These are phyloP conservation scores for Discostella stelligeroides DNA, from an alignment of 108 stramenopile species.

Conservation along the genomic window DNA sequence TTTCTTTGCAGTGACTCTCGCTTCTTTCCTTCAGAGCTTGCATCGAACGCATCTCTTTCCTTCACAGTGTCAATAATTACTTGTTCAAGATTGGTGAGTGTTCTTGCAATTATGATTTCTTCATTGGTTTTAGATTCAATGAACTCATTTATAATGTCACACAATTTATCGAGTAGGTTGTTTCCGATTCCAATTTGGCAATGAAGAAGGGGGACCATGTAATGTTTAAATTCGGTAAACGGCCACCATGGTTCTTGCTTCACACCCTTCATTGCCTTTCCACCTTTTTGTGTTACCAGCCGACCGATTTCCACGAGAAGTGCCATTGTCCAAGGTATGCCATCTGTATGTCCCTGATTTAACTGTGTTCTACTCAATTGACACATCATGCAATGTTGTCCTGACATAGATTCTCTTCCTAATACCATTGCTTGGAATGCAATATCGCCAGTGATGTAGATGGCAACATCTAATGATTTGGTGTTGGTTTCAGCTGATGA, in stretches of 20 bases:
- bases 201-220: constrained; percentile 5
- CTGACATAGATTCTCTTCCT: constrained; percentile 5
- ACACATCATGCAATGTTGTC: constrained; percentile 8
- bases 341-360: no score
- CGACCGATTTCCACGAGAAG: no score
- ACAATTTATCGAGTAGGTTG: constrained; percentile 4
- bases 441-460: neutral
- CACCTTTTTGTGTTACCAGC: no score
- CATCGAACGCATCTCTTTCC: neutral
- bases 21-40: neutral
- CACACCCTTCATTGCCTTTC: neutral
- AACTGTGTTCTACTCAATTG: neutral
- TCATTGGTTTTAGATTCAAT: neutral
- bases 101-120: neutral
- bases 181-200: neutral
- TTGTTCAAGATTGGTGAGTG: neutral
- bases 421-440: neutral
- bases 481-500: no score
- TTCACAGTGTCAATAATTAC: neutral
- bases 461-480: no score
- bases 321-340: no score
- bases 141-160: neutral
- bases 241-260: constrained; percentile 7
- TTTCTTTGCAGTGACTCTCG: no score
- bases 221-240: neutral